Evolutionary conservation across 23 red algal genomes (phyloP).

Genomic region (Agarophyton chilense): DNA sequence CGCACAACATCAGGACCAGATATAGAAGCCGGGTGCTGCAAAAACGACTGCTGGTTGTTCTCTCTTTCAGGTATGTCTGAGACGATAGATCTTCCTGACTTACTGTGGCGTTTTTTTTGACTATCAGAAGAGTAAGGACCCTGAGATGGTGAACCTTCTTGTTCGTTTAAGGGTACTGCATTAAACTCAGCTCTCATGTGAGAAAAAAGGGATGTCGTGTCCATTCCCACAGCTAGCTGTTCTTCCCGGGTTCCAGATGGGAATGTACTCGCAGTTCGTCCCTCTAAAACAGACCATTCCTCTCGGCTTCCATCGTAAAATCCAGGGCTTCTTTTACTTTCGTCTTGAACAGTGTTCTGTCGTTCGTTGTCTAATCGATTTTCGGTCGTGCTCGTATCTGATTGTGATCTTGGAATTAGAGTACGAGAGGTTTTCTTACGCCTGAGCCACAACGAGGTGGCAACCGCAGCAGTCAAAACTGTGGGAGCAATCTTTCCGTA

Average conservation of each 20-base stretch:
- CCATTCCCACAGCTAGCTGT: neutral
- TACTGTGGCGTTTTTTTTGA: neutral
- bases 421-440: neutral
- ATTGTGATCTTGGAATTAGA: neutral
- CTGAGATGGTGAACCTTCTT: neutral
- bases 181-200: constrained; percentile 31
- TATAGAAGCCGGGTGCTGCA: neutral
- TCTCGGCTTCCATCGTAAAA: neutral
- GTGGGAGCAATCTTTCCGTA: neutral
- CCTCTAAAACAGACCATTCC: neutral
- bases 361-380: neutral
- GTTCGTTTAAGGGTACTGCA: neutral
- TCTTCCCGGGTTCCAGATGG: neutral
- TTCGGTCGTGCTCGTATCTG: neutral
- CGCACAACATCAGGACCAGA: neutral
- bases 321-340: neutral
- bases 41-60: neutral
- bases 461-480: neutral
- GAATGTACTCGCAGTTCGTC: neutral
- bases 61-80: neutral
- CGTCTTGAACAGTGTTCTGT: neutral
- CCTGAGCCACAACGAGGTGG: constrained; percentile 3
- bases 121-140: neutral
- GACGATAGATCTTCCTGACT: neutral
- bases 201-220: constrained; percentile 1